These are phyloP conservation scores for Trichoderma endophyticum DNA, from an alignment of 2,329 filamentous ascomycete species.

Conservation along the genomic window DNA sequence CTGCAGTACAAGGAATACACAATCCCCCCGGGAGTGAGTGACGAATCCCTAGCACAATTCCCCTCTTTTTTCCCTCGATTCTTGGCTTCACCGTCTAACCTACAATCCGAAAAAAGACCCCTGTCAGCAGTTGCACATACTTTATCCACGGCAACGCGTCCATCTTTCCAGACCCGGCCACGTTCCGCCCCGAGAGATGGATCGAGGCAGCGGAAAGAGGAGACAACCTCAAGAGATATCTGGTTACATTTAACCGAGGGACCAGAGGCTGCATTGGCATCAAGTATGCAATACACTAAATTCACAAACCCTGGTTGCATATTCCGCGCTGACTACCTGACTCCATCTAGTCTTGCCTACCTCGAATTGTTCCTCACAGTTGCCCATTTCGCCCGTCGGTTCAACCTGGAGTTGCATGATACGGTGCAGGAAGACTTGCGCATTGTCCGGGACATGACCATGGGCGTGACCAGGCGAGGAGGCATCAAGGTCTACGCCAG, in stretches of 20 bases:
- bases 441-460: constrained; percentile 1
- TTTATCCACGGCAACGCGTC: constrained; percentile 25
- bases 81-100: neutral
- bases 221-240: constrained; percentile 17
- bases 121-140: constrained; percentile 24
- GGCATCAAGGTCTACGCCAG: neutral
- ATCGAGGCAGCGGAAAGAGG: constrained; percentile 22
- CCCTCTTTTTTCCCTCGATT: neutral
- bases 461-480: neutral
- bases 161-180: constrained; percentile 27
- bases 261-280: constrained; percentile 25
- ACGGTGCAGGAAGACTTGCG: constrained; percentile 19
- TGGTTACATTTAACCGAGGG: constrained; percentile 23
- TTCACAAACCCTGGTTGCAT: neutral
- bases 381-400: constrained; percentile 18
- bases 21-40: constrained; percentile 33
- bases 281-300: constrained; percentile 16
- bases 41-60: neutral
- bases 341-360: neutral
- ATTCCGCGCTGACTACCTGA: neutral
- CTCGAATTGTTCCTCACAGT: constrained; percentile 23
- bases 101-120: constrained; percentile 20
- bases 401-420: constrained; percentile 23
- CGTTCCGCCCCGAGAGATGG: constrained; percentile 30
- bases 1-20: constrained; percentile 32